Evolutionary conservation across 2,329 filamentous ascomycete species (phyloP), one percentile per base, ranked within the genome.

Genomic region (Xylaria sp.): DNA sequence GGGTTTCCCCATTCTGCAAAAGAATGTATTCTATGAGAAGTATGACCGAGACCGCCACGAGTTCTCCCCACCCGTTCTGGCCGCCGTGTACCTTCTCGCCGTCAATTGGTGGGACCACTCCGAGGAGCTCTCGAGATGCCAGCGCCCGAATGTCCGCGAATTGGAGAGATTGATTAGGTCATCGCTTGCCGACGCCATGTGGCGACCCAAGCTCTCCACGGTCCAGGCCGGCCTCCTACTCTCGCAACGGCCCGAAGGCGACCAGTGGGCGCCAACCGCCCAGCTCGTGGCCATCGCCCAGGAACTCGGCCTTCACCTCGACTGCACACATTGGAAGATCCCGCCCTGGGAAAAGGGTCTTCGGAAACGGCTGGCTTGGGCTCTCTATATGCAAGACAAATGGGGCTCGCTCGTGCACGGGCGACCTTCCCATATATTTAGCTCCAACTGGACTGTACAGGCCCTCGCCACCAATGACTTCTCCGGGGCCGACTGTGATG

Each of bases 341-440:
- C 93, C 94, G 34, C 86, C 87, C 0, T 97, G 94, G 94, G 94
- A 97, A 80, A 91, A 92, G 74, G 92, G 93, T 0, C 80, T 97
- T 67, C 87, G 94, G 69, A 96, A 95, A 79, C 89, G 94, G 58
- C 87, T 97, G 51, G 94, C 93, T 0, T 97, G 94, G 94, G 94
- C 93, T 1, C 81, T 97, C 60, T 97, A 96, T 79, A 95, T 97
- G 91, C 94, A 97, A 81, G 94, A 98, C 81, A 97, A 93, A 80
- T 94, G 92, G 92, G 91, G 89, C 52, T 90, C 91, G 2, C 82
- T 94, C 34, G 88, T 92, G 41, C 90, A 93, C 75, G 91, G 92
- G 72, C 88, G 91, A 18, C 92, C 92, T 2, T 92, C 91, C 2
- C 91, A 93, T 71, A 82, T 84, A 57, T 83, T 83, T 71, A 76